Evolutionary conservation across 805 yeast species (phyloP).

Genomic region (Saturnispora ahearnii): DNA sequence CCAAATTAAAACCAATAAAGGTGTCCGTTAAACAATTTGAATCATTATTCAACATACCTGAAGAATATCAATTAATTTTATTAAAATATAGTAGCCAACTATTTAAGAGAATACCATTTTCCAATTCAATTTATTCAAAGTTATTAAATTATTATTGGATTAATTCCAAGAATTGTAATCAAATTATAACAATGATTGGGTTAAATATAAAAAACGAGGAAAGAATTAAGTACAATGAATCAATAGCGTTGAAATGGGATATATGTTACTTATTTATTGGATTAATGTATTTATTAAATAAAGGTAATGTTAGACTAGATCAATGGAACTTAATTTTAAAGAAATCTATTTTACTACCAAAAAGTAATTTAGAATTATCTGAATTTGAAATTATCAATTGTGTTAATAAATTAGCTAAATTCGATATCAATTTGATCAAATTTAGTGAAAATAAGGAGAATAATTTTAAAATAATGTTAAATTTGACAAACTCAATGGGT

Average conservation of each 20-base stretch:
- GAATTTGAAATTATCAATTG: conserved; percentile 1
- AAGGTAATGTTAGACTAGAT: not conserved
- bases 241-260: conserved; percentile 1
- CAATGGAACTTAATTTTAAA: not conserved
- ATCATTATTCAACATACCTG: not conserved
- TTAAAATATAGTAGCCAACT: not conserved
- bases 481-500: not conserved
- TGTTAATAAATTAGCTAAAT: not conserved
- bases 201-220: not conserved
- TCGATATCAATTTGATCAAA: not conserved
- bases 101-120: not conserved
- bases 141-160: not conserved
- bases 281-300: not conserved
- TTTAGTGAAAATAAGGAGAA: not conserved
- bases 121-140: not conserved
- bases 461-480: not conserved
- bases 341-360: not conserved
- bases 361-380: not conserved
- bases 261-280: not conserved
- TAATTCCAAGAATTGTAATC: not conserved
- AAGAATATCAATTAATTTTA: not conserved
- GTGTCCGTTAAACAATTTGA: not conserved
- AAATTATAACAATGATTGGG: not conserved
- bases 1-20: not conserved
- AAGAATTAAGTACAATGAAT: not conserved